phyloP scores from a whole-genome alignment of 805 yeast genomes.

The Yarrowia bubula region DNA sequence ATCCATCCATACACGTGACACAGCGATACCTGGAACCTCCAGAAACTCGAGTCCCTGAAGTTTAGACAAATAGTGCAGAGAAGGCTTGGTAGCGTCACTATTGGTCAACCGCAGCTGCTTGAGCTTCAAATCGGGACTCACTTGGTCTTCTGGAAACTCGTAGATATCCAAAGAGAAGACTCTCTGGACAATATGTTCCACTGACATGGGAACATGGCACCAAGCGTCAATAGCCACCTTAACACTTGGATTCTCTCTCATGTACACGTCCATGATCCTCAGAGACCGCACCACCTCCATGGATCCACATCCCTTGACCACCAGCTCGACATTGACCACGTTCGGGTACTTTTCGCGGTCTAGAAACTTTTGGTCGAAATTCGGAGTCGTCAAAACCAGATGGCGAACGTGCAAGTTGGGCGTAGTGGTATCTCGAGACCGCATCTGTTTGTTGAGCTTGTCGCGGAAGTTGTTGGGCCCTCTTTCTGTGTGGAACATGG shows the following conservation, averaged over 20 bases:
- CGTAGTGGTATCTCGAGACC: not conserved
- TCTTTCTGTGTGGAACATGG: not conserved
- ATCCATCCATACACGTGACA: not conserved
- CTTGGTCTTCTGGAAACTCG: conserved; percentile 21
- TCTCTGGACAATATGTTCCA: conserved; percentile 7
- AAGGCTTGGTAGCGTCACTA: conserved; percentile 7
- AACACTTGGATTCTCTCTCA: conserved; percentile 7
- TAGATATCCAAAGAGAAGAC: conserved; percentile 17
- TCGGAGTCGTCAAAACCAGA: conserved; percentile 10
- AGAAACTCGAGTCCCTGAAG: conserved; percentile 6
- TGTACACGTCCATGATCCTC: not conserved
- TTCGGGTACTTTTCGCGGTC: conserved; percentile 5
- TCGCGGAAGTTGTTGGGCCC: conserved; percentile 17
- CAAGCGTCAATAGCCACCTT: conserved; percentile 12
- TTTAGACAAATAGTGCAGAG: not conserved
- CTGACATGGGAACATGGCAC: conserved; percentile 20
- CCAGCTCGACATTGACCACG: not conserved
- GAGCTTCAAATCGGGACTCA: not conserved
- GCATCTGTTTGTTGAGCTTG: conserved; percentile 13
- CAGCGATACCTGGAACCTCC: conserved; percentile 8
- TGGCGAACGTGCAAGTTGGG: not conserved
- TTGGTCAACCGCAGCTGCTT: conserved; percentile 2
- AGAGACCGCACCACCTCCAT: conserved; percentile 21
- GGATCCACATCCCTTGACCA: conserved; percentile 19
- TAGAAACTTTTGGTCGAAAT: conserved; percentile 20